These are phyloP conservation scores for Westerdykella aurantiaca DNA, from an alignment of 2,329 filamentous ascomycete species.

Conservation along the genomic window DNA sequence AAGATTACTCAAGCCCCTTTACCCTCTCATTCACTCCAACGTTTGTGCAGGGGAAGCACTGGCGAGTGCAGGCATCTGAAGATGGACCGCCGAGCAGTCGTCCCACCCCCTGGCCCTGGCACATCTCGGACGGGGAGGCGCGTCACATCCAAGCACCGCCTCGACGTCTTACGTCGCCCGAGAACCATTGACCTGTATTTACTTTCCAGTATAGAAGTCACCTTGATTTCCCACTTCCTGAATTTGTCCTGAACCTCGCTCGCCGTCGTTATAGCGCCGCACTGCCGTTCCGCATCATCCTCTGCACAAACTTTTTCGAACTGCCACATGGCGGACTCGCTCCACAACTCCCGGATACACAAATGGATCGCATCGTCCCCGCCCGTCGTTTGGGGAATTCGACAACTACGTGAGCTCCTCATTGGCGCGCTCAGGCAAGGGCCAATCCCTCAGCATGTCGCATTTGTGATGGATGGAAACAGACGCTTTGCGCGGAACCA, in stretches of 20 bases:
- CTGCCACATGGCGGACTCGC: constrained; percentile 38
- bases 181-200: constrained; percentile 19
- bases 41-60: too few species aligned
- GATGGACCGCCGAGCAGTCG: neutral
- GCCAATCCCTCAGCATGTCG: constrained; percentile 87
- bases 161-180: constrained; percentile 26
- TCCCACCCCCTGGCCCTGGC: neutral
- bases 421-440: constrained; percentile 87
- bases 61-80: neutral
- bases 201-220: constrained; percentile 4
- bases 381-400: constrained; percentile 83
- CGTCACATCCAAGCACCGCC: constrained; percentile 27
- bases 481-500: constrained; percentile 83
- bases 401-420: constrained; percentile 71
- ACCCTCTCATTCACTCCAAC: too few species aligned
- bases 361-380: constrained; percentile 83
- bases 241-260: constrained; percentile 6
- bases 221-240: constrained; percentile 22
- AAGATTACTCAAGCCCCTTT: too few species aligned
- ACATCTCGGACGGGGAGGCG: constrained; percentile 15
- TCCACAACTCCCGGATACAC: constrained; percentile 56
- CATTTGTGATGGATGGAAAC: constrained; percentile 99
- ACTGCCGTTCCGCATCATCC: constrained; percentile 1
- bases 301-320: neutral
- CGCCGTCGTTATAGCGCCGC: neutral